Evolutionary conservation across 345 rosid species (phyloP), one percentile per base, ranked within the genome.

Genomic region (Salix dunnii): DNA sequence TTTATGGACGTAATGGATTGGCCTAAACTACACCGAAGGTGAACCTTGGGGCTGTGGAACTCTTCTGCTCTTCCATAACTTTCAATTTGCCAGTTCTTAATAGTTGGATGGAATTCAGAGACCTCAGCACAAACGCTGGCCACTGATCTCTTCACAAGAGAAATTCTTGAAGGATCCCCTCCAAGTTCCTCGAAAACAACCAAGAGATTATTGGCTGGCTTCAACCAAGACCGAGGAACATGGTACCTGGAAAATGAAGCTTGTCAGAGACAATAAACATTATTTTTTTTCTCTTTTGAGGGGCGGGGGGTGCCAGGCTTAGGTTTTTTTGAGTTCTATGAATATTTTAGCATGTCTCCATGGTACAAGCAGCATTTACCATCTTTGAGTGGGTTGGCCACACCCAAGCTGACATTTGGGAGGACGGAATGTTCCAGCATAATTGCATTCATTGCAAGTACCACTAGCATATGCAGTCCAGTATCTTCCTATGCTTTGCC

Each of bases 31-130:
- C 99, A 96, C 73, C 77, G 85, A 82, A 96, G 83, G 82, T 94
- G 99, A 85, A 91, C 95, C 76, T 94, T 96, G 0, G 99, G 97
- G 78, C 87, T 90, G 76, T 85, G 98, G 79, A 92, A 86, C 71
- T 87, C 90, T 81, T 94, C 93, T 65, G 96, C 87, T 85, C 85
- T 92, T 18, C 99, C 99, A 6, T 96, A 93, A 92, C 97, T 96
- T 81, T 96, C 98, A 61, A 96, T 92, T 68, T 90, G 99, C 99
- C 99, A 96, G 81, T 94, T 96, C 91, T 94, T 92, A 68, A 96
- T 77, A 33, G 93, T 96, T 1, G 98, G 98, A 43, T 94, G 99
- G 80, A 86, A 91, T 82, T 96, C 98, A 0, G 97, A 72, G 12
- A 96, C 90, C 40, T 94, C 98, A 11, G 99, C 97, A 74, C 99